Conservation (phyloP, 2,329 filamentous ascomycete species). For the Colletotrichum sp. region DNA sequence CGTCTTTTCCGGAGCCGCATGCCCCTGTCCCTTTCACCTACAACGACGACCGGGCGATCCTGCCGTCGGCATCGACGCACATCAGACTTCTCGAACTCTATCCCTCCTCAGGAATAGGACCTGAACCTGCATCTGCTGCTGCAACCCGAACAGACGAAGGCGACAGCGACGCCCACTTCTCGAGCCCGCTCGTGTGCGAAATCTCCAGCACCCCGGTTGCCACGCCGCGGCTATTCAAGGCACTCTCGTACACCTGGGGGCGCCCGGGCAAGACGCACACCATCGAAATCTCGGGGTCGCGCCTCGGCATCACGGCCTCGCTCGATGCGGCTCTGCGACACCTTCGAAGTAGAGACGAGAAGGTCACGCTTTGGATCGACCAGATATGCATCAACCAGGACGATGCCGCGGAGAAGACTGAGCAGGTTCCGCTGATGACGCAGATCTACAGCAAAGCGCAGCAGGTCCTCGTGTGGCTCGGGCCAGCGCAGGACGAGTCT, state of each 20-base stretch:
- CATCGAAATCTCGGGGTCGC: background rate
- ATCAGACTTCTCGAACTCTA: slow-evolving; percentile 18
- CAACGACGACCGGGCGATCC: background rate
- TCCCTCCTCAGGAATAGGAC: background rate
- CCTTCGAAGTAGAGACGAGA: background rate
- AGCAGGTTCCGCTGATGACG: slow-evolving; percentile 44
- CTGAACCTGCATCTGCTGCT: background rate
- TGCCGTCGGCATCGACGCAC: slow-evolving; percentile 12
- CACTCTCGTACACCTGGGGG: slow-evolving; percentile 31
- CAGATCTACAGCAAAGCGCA: slow-evolving; percentile 37
- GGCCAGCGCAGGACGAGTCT: slow-evolving; percentile 19
- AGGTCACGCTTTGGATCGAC: slow-evolving; percentile 39
- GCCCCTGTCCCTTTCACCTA: background rate
- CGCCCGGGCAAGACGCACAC: background rate
- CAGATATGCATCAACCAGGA: slow-evolving; percentile 46
- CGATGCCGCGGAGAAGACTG: slow-evolving; percentile 36
- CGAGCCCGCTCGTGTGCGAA: slow-evolving; percentile 4
- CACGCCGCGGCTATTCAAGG: slow-evolving; percentile 23
- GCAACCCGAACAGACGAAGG: background rate
- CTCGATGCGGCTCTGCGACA: slow-evolving; percentile 15
- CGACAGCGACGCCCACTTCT: background rate
- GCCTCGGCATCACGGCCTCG: slow-evolving; percentile 12
- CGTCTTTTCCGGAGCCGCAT: background rate
- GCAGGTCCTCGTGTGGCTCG: slow-evolving; percentile 41
- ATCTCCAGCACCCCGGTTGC: slow-evolving; percentile 1